These are phyloP conservation scores for Penicillium olsonii DNA, from an alignment of 2,329 filamentous ascomycete genomes.

Conservation along the genomic window DNA sequence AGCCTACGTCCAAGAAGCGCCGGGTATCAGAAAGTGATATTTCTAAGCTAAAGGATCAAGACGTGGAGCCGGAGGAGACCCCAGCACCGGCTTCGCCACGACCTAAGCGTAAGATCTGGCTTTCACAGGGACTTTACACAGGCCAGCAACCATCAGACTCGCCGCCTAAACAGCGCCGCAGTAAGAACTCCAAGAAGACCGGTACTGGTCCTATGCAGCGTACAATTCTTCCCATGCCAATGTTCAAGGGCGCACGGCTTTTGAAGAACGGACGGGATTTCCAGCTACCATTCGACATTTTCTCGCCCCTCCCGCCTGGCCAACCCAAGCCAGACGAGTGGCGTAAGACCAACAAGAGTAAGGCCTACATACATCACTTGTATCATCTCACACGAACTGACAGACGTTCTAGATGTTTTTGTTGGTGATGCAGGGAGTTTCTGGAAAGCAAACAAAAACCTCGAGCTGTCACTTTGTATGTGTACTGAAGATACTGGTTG, in stretches of 20 bases:
- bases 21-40: slow-evolving; percentile 43
- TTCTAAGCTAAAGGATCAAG: slow-evolving; percentile 23
- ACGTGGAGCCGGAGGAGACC: slow-evolving; percentile 24
- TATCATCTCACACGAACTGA: slow-evolving; percentile 30
- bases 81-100: slow-evolving; percentile 20
- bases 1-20: slow-evolving; percentile 42
- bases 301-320: slow-evolving; percentile 79
- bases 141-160: slow-evolving; percentile 66
- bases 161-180: slow-evolving; percentile 52
- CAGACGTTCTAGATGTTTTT: slow-evolving; percentile 70
- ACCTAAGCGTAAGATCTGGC: slow-evolving; percentile 69
- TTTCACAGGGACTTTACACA: slow-evolving; percentile 80
- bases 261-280: slow-evolving; percentile 77
- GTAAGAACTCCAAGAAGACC: slow-evolving; percentile 39
- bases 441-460: slow-evolving; percentile 77
- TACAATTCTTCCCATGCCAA: slow-evolving; percentile 69
- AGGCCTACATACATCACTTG: slow-evolving; percentile 36
- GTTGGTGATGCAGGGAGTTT: slow-evolving; percentile 77
- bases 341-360: slow-evolving; percentile 88
- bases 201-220: slow-evolving; percentile 30
- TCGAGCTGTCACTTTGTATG: slow-evolving; percentile 75
- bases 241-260: slow-evolving; percentile 72
- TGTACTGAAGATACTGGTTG: slow-evolving; percentile 79
- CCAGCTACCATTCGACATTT: slow-evolving; percentile 85
- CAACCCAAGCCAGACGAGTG: slow-evolving; percentile 93